Evolutionary conservation across 2,329 filamentous ascomycete species (phyloP).

Genomic region (Alternaria incomplexa): DNA sequence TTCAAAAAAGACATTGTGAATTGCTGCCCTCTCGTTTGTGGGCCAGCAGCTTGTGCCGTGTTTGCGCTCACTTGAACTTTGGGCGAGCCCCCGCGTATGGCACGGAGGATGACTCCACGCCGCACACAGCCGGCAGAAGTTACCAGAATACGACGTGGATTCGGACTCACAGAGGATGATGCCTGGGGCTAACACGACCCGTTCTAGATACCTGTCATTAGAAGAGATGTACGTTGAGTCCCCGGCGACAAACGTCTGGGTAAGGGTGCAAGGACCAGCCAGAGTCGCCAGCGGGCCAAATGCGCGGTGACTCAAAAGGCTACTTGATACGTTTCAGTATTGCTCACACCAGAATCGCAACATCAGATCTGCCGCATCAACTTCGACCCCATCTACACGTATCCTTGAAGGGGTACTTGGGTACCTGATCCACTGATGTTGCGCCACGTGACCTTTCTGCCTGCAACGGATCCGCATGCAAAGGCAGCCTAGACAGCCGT

Average conservation of each 20-base stretch:
- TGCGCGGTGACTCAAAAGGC: not conserved
- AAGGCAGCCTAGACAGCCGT: constrained; percentile 21
- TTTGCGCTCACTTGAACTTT: not conserved
- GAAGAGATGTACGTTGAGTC: not conserved
- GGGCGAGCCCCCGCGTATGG: not conserved
- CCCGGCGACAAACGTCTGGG: not conserved
- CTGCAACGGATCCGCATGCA: constrained; percentile 6
- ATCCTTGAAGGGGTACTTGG: not conserved
- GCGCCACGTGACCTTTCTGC: constrained; percentile 1
- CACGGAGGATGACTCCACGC: constrained; percentile 1
- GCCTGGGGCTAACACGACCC: not conserved
- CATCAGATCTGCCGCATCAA: not conserved
- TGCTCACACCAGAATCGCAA: not conserved
- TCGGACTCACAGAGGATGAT: not conserved
- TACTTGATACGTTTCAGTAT: not conserved
- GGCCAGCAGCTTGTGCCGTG: not conserved
- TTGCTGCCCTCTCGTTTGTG: constrained; percentile 6
- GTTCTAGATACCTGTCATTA: not conserved
- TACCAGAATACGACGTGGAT: not conserved
- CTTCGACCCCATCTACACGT: not conserved
- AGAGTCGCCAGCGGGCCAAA: not conserved
- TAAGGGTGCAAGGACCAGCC: not conserved
- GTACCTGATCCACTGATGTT: constrained; percentile 2
- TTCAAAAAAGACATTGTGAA: not conserved
- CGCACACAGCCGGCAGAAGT: constrained; percentile 7